Evolutionary conservation across 257 asterid genomes (phyloP), one percentile per base, ranked within the genome.

Genomic region (Jaltomata sinuosa): DNA sequence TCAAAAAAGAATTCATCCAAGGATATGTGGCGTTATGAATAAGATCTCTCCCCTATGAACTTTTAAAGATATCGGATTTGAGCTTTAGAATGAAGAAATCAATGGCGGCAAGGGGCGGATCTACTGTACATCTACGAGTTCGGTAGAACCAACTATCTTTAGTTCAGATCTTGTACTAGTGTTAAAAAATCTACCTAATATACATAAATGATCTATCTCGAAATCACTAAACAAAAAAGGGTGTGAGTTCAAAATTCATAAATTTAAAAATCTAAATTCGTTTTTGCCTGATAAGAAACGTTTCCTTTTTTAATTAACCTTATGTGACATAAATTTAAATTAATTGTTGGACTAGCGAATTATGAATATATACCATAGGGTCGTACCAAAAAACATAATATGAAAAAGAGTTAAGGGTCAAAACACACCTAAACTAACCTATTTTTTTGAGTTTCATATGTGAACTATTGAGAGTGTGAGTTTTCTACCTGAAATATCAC

Each of bases 271-370:
- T 16, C 0, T 3, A 3, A 27, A 29, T 54, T 8, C 1, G 6
- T 53, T 8, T 64, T 8, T 1, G 0, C 3, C 1, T 2, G 6
- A 1, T 1, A 29, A 0, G 18, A 14, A 6, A 2, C 0, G 0
- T 0, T 16, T 19, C 3, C 15, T 67, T 27, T 32, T 67, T 32
- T 1, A 0, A 31, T 65, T 3, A 16, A 34, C 6, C 21, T 15
- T 15, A 65, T 31, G 2, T 6, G 0, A 29, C 6, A 0, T 3
- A 15, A 29, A 65, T 31, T 15, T 65, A 16, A 31, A 65, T 65
- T 31, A 65, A 3, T 31, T 19, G 3, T 11, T 18, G 18, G 18
- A 3, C 18, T 4, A 38, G 42, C 7, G 42, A 6, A 18, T 64
- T 14, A 0, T 2, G 6, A 64, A 6, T n/a, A n/a, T 22, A 25